These are phyloP conservation scores for Piromyces finnis DNA, from an alignment of 192 early-diverging fungal species.

Conservation along the genomic window DNA sequence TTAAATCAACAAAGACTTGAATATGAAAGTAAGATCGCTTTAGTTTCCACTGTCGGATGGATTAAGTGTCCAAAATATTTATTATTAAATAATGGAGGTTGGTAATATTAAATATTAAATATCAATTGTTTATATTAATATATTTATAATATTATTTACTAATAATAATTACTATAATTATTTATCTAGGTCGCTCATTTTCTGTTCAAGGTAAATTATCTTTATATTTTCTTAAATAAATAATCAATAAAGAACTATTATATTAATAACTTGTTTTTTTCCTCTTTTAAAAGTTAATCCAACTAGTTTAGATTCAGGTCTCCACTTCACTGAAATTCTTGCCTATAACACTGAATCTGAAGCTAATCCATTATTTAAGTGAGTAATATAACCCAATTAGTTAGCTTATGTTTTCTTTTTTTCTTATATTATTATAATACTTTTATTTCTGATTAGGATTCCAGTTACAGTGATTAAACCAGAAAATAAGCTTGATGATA, in stretches of 20 bases:
- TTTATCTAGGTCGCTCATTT: background rate
- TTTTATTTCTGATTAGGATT: too few species aligned
- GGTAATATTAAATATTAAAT: too few species aligned
- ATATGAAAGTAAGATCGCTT: constrained; percentile 58
- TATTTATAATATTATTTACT: too few species aligned
- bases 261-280: constrained; percentile 2
- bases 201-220: background rate
- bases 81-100: constrained; percentile 41
- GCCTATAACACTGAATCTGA: constrained; percentile 62
- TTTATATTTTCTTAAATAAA: too few species aligned
- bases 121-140: too few species aligned
- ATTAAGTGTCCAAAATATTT: constrained; percentile 54
- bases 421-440: constrained; percentile 22
- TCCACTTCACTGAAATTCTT: constrained; percentile 58
- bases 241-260: too few species aligned
- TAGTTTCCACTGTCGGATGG: constrained; percentile 58
- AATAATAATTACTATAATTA: too few species aligned
- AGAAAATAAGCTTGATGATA: constrained; percentile 10
- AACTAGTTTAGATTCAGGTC: constrained; percentile 50
- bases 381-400: too few species aligned
- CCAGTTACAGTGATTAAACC: constrained; percentile 85
- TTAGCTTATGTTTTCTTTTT: too few species aligned
- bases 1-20: constrained; percentile 30
- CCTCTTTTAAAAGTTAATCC: constrained; percentile 70
- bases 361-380: constrained; percentile 31